Base-by-base conservation (phyloP, 78 protist genomes). In the Ministeria vibrans region DNA sequence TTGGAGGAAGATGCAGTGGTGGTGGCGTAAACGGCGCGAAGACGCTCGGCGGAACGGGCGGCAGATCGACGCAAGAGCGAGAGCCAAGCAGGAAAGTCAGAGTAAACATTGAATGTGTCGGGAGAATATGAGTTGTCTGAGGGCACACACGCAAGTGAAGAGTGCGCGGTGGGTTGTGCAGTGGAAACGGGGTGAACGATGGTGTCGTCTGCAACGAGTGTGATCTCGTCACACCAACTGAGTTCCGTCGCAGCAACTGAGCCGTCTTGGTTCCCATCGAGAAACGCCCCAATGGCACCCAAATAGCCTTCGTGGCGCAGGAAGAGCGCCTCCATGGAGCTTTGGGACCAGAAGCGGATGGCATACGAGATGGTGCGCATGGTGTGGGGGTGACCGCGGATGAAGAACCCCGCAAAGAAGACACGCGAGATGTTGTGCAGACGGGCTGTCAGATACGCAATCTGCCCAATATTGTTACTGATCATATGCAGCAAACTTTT, bases 391-490 rank as follows among this genome's bases (percentile, higher is more conserved):
- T 89, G 84, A 66, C 86, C 75, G 27, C 88, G 83, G 25, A 85
- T 85, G 80, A 89, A 89, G 66, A 46, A 68, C 32, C 91, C 91
- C 22, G 81, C 80, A 42, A 85, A 89, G 76, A 27, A 85, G 45
- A 89, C 46, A 44, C 76, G 59, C 34, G 41, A 13, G 64, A 82
- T 20, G 38, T 74, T 61, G 49, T 82, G 66, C 74, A 1, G 34
- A 38, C 39, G 51, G 30, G 89, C 83, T 0, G 20, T 55, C 46
- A 83, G 71, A 53, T 61, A 71, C 38, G 84, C 63, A 6, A 87
- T 23, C 79, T 87, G 98, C 44, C 91, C 96, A 1, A 95, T 82
- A 74, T 95, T 95, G 82, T 91, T 92, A 30, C 91, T 61, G 23
- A 95, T 85, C 95, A 94, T 89, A 49, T 82, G 78, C 63, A 95